Evolutionary conservation across 116 monocot species (phyloP).

Genomic region (Trichopus zeylanicus): DNA sequence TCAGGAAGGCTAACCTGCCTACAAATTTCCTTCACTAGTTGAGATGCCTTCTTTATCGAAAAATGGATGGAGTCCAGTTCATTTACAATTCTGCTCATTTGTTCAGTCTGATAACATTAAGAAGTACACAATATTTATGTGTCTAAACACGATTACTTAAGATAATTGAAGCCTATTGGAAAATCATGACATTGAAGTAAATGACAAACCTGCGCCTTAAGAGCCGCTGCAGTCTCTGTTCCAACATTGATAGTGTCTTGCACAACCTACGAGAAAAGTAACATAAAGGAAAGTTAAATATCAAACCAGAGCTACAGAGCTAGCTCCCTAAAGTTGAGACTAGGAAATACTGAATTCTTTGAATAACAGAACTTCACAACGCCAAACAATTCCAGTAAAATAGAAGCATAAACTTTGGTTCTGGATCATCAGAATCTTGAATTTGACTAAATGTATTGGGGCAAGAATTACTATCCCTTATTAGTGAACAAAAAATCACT

Average conservation of each 20-base stretch:
- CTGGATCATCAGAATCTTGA: too few species aligned
- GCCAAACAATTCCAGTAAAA: too few species aligned
- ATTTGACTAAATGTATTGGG: too few species aligned
- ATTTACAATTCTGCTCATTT: conserved; percentile 96
- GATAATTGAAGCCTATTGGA: background rate
- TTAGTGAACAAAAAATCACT: too few species aligned
- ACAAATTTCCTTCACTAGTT: conserved; percentile 91
- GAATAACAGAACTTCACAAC: too few species aligned
- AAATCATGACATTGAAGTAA: background rate
- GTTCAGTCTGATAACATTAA: conserved; percentile 61
- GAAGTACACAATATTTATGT: background rate
- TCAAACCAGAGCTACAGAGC: background rate
- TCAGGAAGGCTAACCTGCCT: conserved; percentile 47
- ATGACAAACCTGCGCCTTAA: conserved; percentile 77
- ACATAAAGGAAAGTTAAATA: background rate
- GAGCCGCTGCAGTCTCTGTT: conserved; percentile 73
- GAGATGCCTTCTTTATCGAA: conserved; percentile 88
- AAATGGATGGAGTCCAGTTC: conserved; percentile 90
- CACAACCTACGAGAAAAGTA: conserved; percentile 41
- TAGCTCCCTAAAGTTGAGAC: too few species aligned
- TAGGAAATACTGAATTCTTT: too few species aligned
- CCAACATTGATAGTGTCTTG: conserved; percentile 84
- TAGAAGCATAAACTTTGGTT: too few species aligned
- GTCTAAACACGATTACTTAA: background rate
- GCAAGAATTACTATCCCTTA: too few species aligned